phyloP scores from a whole-genome alignment of 495 filamentous ascomycete genomes.

The Aspergillus egyptiacus region DNA sequence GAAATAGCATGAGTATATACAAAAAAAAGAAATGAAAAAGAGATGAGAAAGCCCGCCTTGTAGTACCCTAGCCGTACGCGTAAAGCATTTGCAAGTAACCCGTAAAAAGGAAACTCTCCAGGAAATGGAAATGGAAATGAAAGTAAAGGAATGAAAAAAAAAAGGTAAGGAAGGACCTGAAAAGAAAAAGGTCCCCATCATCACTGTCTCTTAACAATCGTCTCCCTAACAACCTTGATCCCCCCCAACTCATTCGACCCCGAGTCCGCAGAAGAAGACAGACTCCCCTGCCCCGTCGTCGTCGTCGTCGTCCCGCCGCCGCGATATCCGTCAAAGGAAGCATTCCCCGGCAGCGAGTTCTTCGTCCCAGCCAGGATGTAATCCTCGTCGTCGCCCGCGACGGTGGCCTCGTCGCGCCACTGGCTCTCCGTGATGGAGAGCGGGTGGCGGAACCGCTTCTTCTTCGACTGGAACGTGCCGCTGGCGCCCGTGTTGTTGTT shows the following conservation, averaged over 20 bases:
- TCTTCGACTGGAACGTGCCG: slow-evolving; percentile 8
- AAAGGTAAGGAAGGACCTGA: too few species aligned
- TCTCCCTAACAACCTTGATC: slow-evolving; percentile 21
- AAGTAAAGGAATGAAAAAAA: too few species aligned
- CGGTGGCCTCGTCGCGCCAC: slow-evolving; percentile 27
- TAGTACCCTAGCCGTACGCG: too few species aligned
- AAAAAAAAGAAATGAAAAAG: too few species aligned
- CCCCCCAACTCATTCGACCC: slow-evolving; percentile 5
- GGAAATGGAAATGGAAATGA: too few species aligned
- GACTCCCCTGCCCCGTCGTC: slow-evolving; percentile 1
- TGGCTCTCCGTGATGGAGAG: slow-evolving; percentile 37
- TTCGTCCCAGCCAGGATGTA: background rate
- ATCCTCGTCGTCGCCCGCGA: slow-evolving; percentile 7
- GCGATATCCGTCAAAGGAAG: background rate
- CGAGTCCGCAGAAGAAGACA: background rate
- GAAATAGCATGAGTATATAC: too few species aligned
- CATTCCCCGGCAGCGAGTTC: background rate
- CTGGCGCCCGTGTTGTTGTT: background rate
- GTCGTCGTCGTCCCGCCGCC: background rate
- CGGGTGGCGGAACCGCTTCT: slow-evolving; percentile 33
- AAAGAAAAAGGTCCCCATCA: too few species aligned
- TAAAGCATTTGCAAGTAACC: too few species aligned
- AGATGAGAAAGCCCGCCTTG: too few species aligned
- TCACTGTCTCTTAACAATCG: slow-evolving; percentile 14
- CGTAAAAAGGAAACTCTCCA: too few species aligned